Conservation (phyloP, 345 rosid genomes). For the Crucihimalaya himalaica region DNA sequence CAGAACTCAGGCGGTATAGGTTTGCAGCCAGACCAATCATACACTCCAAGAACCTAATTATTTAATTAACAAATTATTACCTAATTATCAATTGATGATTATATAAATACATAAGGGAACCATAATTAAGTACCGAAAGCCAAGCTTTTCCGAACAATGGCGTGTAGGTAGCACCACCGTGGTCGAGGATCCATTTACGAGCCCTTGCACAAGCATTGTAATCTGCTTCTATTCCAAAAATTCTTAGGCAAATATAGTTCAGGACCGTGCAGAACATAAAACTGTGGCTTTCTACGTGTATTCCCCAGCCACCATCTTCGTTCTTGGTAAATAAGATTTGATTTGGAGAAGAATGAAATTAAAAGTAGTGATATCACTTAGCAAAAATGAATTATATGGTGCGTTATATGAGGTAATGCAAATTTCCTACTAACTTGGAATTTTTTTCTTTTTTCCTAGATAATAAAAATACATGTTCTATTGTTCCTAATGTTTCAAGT, state of each 20-base stretch:
- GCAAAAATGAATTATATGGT: no score
- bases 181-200: conserved; percentile 46
- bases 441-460: no score
- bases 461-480: no score
- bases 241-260: conserved; percentile 60
- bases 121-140: conserved; percentile 16
- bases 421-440: no score
- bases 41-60: conserved; percentile 33
- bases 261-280: conserved; percentile 70
- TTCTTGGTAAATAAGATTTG: no score
- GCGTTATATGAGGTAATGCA: no score
- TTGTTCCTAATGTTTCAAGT: no score
- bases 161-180: conserved; percentile 64
- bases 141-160: conserved; percentile 67
- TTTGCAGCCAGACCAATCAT: conserved; percentile 36
- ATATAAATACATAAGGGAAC: no score
- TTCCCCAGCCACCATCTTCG: conserved; percentile 87
- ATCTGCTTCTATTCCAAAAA: conserved; percentile 68
- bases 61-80: neutral
- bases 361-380: no score
- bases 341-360: no score
- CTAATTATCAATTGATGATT: no score
- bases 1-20: conserved; percentile 35
- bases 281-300: conserved; percentile 79
- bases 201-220: conserved; percentile 42